A percentile compares a stretch with the other conserved stretches of the same genome.
Evolutionary conservation across 495 filamentous ascomycete species (phyloP).

Genomic region (Talaromyces nanjingensis): DNA sequence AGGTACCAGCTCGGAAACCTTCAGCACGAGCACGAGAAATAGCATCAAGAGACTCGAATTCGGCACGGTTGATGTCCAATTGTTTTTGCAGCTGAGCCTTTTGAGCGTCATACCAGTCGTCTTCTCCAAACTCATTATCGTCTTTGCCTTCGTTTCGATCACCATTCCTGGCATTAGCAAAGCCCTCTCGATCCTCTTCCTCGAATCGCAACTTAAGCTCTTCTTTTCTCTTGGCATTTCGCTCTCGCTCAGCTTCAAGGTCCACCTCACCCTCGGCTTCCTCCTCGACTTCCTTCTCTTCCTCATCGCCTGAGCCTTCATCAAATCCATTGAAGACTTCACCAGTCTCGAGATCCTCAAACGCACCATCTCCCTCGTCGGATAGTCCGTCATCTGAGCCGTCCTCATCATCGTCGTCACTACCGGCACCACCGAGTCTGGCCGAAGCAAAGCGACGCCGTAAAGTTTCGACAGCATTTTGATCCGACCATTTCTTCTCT

Average conservation of each 20-base stretch:
- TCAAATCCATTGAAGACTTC: slow-evolving; percentile 46
- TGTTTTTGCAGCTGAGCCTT: slow-evolving; percentile 94
- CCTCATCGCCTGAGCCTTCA: slow-evolving; percentile 28
- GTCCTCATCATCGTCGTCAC: slow-evolving; percentile 41
- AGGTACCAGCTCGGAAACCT: slow-evolving; percentile 88
- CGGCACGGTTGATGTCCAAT: slow-evolving; percentile 84
- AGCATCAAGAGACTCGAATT: slow-evolving; percentile 81
- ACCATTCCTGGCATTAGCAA: slow-evolving; percentile 75
- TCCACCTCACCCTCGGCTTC: slow-evolving; percentile 33
- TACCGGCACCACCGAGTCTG: slow-evolving; percentile 34
- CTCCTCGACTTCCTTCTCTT: slow-evolving; percentile 22
- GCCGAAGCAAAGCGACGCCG: slow-evolving; percentile 66
- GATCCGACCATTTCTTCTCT: slow-evolving; percentile 76
- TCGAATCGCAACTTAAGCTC: slow-evolving; percentile 92
- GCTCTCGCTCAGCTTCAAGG: slow-evolving; percentile 78
- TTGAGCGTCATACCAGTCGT: slow-evolving; percentile 97
- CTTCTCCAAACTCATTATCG: slow-evolving; percentile 78
- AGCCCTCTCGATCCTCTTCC: slow-evolving; percentile 92
- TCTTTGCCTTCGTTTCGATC: slow-evolving; percentile 54
- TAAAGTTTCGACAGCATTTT: slow-evolving; percentile 68
- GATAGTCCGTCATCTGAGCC: slow-evolving; percentile 40
- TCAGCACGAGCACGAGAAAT: slow-evolving; percentile 72
- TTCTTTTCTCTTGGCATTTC: slow-evolving; percentile 86
- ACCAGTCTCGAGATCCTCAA: slow-evolving; percentile 81
- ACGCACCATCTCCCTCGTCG: slow-evolving; percentile 80